Conservation (phyloP, 441 rosid species). For the Melastoma candidum region DNA sequence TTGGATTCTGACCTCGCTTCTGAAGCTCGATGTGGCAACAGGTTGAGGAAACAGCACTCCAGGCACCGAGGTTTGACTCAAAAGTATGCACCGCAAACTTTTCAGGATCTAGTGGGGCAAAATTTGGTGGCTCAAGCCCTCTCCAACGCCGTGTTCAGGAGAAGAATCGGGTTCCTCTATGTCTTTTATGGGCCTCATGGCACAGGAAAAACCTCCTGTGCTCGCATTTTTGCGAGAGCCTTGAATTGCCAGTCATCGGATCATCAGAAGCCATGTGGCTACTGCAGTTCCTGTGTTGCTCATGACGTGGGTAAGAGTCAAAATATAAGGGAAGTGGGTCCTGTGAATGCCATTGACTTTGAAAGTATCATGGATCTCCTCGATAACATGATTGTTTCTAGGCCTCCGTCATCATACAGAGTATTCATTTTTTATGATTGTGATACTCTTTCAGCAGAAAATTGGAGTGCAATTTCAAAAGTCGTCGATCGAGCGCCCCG, state of each 20-base stretch:
- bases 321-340: conserved; percentile 77
- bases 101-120: conserved; percentile 82
- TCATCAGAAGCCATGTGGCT: conserved; percentile 76
- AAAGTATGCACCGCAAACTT: conserved; percentile 72
- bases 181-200: conserved; percentile 97
- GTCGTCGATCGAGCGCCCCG: conserved; percentile 89
- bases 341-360: conserved; percentile 69
- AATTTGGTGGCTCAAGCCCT: conserved; percentile 88
- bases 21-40: conserved; percentile 62
- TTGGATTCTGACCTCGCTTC: conserved; percentile 80
- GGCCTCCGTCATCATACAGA: conserved; percentile 46
- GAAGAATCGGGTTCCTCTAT: conserved; percentile 77
- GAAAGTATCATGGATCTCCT: conserved; percentile 60
- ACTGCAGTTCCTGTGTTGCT: conserved; percentile 65
- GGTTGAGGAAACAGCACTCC: conserved; percentile 24
- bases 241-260: conserved; percentile 82
- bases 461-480: conserved; percentile 80
- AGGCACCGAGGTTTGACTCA: conserved; percentile 85
- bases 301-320: conserved; percentile 70
- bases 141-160: conserved; percentile 64
- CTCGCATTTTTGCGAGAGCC: conserved; percentile 87
- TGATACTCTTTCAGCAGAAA: conserved; percentile 63
- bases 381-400: conserved; percentile 52
- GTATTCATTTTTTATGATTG: conserved; percentile 90
- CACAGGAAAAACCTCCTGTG: conserved; percentile 95